Conservation (phyloP, 768 basidiomycete species). For the Infundibulicybe gibba region DNA sequence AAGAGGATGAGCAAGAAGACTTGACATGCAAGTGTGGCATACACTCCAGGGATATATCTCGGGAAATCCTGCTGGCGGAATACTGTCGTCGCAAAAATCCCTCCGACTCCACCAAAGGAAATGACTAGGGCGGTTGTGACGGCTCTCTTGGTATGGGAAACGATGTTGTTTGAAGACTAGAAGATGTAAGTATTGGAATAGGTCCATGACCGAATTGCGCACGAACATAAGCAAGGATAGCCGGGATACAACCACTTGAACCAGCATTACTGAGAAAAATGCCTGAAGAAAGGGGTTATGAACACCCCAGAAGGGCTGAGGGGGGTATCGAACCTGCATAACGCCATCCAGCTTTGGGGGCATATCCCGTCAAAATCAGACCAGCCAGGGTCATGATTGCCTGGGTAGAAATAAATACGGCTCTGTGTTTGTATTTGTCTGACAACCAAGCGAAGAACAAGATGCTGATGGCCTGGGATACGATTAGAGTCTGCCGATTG, state of each 20-base stretch:
- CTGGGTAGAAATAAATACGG: slow-evolving; percentile 39
- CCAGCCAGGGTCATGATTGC: slow-evolving; percentile 37
- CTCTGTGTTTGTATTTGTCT: slow-evolving; percentile 39
- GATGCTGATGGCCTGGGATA: slow-evolving; percentile 30
- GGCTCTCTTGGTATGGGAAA: slow-evolving; percentile 46
- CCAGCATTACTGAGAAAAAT: slow-evolving; percentile 44
- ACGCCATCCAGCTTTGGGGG: slow-evolving; percentile 27
- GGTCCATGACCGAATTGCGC: not conserved
- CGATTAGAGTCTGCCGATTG: slow-evolving; percentile 1
- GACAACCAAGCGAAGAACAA: slow-evolving; percentile 44
- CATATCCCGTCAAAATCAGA: slow-evolving; percentile 36
- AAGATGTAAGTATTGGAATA: not conserved
- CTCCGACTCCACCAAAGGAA: slow-evolving; percentile 46
- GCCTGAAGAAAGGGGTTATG: slow-evolving; percentile 22
- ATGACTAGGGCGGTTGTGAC: slow-evolving; percentile 44
- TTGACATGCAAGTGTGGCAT: slow-evolving; percentile 42
- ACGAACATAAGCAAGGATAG: slow-evolving; percentile 47
- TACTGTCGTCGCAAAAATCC: slow-evolving; percentile 42
- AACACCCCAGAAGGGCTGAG: slow-evolving; percentile 1
- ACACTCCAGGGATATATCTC: slow-evolving; percentile 42
- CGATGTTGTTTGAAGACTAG: slow-evolving; percentile 48
- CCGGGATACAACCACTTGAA: slow-evolving; percentile 41
- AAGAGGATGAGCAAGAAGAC: slow-evolving; percentile 36
- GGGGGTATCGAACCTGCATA: slow-evolving; percentile 33
- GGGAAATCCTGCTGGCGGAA: slow-evolving; percentile 45